These are phyloP conservation scores for Kluyveromyces marxianus DNA, from an alignment of 1,139 yeast genomes.

Conservation along the genomic window DNA sequence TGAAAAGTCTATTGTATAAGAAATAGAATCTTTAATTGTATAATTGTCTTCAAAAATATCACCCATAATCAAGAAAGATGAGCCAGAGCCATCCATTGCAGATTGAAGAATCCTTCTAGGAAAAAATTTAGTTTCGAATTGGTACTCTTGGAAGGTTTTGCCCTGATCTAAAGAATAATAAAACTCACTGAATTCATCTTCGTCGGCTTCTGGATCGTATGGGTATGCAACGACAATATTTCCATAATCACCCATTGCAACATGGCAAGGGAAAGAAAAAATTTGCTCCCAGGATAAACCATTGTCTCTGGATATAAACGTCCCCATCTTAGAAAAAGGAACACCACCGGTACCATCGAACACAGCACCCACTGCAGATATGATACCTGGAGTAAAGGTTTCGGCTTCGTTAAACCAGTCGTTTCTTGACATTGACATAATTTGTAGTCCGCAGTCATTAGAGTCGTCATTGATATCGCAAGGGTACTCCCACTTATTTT, in stretches of 20 bases:
- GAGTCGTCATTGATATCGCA: slow-evolving; percentile 37
- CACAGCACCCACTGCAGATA: slow-evolving; percentile 2
- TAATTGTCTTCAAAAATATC: not conserved
- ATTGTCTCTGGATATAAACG: slow-evolving; percentile 70
- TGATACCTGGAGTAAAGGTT: slow-evolving; percentile 2
- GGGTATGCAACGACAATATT: slow-evolving; percentile 58
- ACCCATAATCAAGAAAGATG: slow-evolving; percentile 52
- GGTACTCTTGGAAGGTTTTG: slow-evolving; percentile 45
- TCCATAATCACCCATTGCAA: slow-evolving; percentile 75
- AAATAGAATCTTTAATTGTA: slow-evolving; percentile 34
- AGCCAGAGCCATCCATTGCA: slow-evolving; percentile 63
- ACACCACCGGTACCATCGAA: not conserved
- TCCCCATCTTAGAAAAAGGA: slow-evolving; percentile 17
- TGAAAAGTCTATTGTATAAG: slow-evolving; percentile 56
- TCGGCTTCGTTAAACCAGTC: not conserved
- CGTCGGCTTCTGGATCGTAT: slow-evolving; percentile 26
- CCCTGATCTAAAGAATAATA: slow-evolving; percentile 75
- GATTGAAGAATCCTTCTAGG: slow-evolving; percentile 49
- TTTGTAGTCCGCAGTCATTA: not conserved
- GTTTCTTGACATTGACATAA: not conserved
- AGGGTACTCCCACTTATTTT: slow-evolving; percentile 38
- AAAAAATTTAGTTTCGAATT: slow-evolving; percentile 41
- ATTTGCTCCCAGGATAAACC: slow-evolving; percentile 64
- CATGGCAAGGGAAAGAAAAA: slow-evolving; percentile 47
- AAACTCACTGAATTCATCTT: slow-evolving; percentile 30